phyloP scores from a whole-genome alignment of 2,329 filamentous ascomycete genomes.

The Xylariaceae sp. region DNA sequence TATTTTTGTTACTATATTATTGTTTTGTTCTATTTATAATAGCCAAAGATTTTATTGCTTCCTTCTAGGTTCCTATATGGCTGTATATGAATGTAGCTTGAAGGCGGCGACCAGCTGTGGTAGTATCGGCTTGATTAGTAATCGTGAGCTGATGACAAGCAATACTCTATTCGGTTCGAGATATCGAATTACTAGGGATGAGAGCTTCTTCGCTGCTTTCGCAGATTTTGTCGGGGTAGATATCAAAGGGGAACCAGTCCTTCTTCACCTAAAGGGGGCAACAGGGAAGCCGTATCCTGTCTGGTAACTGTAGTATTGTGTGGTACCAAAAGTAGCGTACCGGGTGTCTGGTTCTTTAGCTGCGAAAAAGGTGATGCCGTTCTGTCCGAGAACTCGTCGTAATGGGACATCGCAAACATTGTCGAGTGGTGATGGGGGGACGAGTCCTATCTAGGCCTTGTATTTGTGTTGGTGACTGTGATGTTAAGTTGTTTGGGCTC shows the following conservation, averaged over 20 bases:
- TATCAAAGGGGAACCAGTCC: neutral
- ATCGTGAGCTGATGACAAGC: neutral
- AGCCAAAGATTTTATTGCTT: neutral
- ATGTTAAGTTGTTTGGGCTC: conserved; percentile 2
- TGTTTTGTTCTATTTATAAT: neutral
- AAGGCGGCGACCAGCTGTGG: neutral
- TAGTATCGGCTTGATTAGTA: conserved; percentile 1
- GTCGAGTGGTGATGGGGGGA: conserved; percentile 1
- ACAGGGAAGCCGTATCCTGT: neutral
- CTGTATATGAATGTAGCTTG: too few relatives aligned
- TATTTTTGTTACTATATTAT: neutral
- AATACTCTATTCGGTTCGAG: conserved; percentile 1
- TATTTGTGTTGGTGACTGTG: neutral
- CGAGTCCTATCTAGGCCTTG: neutral
- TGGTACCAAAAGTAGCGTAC: neutral
- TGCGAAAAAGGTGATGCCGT: neutral
- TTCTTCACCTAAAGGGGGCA: neutral
- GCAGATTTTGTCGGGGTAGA: neutral
- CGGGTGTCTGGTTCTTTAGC: neutral
- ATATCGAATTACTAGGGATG: neutral
- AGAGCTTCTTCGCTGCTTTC: conserved; percentile 1
- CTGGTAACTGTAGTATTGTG: conserved; percentile 1
- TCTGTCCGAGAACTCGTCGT: neutral
- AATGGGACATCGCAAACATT: too few relatives aligned
- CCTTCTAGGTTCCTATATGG: neutral